Evolutionary conservation across 768 basidiomycete species (phyloP).

Genomic region (Tylopilus intermedius): DNA sequence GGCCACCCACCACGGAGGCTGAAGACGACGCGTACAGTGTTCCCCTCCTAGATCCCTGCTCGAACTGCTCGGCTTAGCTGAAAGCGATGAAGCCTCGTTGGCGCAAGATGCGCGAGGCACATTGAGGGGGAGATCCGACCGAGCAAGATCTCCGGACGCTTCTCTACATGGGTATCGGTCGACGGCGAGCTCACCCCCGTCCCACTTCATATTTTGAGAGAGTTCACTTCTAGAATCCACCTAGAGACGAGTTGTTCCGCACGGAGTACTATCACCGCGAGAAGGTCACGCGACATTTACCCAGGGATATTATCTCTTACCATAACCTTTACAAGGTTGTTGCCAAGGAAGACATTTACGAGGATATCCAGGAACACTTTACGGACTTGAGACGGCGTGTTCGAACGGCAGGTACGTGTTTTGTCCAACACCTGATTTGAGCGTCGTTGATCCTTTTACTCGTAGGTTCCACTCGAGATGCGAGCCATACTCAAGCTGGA

Average conservation of each 20-base stretch:
- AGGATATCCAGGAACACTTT: conserved; percentile 85
- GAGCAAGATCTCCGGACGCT: conserved; percentile 73
- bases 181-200: conserved; percentile 73
- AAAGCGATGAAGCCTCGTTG: conserved; percentile 72
- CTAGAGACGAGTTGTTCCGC: conserved; percentile 63
- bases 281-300: conserved; percentile 71
- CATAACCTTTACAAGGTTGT: conserved; percentile 77
- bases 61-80: conserved; percentile 73
- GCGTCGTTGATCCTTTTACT: not conserved
- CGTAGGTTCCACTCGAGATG: conserved; percentile 74
- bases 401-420: conserved; percentile 75
- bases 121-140: conserved; percentile 56
- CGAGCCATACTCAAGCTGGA: conserved; percentile 83
- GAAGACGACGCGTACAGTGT: conserved; percentile 22
- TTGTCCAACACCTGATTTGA: not conserved
- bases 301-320: conserved; percentile 63
- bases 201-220: conserved; percentile 79
- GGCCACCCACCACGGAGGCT: conserved; percentile 40
- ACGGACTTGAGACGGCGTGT: conserved; percentile 91
- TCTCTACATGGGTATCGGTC: conserved; percentile 81
- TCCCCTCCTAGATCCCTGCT: conserved; percentile 58
- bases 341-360: conserved; percentile 79
- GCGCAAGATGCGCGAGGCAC: conserved; percentile 55
- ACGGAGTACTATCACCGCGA: conserved; percentile 65
- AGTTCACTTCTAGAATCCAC: conserved; percentile 77